Evolutionary conservation across 2,329 filamentous ascomycete genomes (phyloP), one percentile per base, ranked within the genome.

Genomic region (Fusarium bulbicola): DNA sequence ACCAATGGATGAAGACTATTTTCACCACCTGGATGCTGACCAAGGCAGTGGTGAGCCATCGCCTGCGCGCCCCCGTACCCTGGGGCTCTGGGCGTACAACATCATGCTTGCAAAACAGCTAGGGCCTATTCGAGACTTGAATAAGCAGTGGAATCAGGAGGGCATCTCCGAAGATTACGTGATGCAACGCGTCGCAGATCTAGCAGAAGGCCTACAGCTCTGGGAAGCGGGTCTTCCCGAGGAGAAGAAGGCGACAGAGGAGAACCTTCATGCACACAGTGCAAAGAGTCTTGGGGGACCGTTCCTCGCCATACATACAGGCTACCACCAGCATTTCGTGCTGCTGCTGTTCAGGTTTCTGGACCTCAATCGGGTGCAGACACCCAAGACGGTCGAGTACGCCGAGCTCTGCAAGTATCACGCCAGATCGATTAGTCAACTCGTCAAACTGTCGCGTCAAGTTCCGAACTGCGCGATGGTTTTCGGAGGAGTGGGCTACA

Each of bases 51-150:
- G 24, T 18, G 43, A 18, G 54, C 18, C 3, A 30, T 7, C 26
- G 6, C 24, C 43, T 14, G 7, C 30, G 11, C 30, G 30, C 16
- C 54, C 60, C 30, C 60, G 56, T 42, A 49, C 54, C 20, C 30
- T 63, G 5, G 60, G 60, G 11, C 60, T 63, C n/a, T 63, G 60
- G 60, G 60, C 60, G 18, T 63, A 63, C 36, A 63, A 63, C 40
- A 24, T 63, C 60, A 63, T 63, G 60, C 60, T 63, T 36, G 60
- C 60, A 15, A 60, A 60, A 1, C 36, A 63, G 24, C 20, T 63
- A 24, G 60, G 54, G 28, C 60, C 60, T 21, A 63, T 63, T 21
- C 54, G 47, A 16, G 59, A 28, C 34, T 9, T 63, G 20, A 63
- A 63, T 18, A 63, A 63, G 20, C 28, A 63, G 16, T 60, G 60